Conservation (phyloP, 257 asterid genomes). For the Linderniella brevidens region DNA sequence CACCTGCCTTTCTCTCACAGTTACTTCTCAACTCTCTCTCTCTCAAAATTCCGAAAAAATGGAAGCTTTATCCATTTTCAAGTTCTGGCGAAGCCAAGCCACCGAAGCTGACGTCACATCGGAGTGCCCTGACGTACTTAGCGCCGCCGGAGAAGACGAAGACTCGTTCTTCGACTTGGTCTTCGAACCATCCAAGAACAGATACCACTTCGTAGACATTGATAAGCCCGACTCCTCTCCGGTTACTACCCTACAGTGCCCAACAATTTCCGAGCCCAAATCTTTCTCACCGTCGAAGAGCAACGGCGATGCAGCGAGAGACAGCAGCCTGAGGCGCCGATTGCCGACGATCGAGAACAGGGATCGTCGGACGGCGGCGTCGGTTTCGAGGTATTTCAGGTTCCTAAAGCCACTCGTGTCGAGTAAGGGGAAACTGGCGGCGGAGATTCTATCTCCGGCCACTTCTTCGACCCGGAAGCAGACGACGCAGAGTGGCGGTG, state of each 20-base stretch:
- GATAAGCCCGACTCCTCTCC: conserved; percentile 30
- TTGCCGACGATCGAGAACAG: too few species aligned
- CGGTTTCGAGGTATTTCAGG: conserved; percentile 43
- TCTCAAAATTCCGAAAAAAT: conserved; percentile 9
- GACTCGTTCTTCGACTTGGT: conserved; percentile 75
- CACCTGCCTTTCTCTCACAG: too few species aligned
- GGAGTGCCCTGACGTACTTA: conserved; percentile 12
- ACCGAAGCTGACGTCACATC: conserved; percentile 19
- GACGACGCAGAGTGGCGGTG: conserved; percentile 22
- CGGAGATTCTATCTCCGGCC: conserved; percentile 16
- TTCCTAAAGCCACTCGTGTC: conserved; percentile 65
- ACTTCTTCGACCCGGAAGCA: conserved; percentile 33
- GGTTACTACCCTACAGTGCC: conserved; percentile 31
- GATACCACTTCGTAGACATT: conserved; percentile 3
- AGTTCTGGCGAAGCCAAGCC: conserved; percentile 34
- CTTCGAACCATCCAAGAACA: conserved; percentile 20
- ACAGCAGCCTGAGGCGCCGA: too few species aligned
- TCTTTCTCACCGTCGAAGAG: conserved; percentile 17
- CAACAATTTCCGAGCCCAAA: too few species aligned
- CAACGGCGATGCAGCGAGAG: conserved; percentile 22
- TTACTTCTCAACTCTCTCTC: background rate
- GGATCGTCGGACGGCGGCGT: conserved; percentile 13
- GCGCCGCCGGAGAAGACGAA: conserved; percentile 30
- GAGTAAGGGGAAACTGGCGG: too few species aligned
- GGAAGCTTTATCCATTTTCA: conserved; percentile 51